Conservation (phyloP, 768 basidiomycete species). For the Suillus bovinus region DNA sequence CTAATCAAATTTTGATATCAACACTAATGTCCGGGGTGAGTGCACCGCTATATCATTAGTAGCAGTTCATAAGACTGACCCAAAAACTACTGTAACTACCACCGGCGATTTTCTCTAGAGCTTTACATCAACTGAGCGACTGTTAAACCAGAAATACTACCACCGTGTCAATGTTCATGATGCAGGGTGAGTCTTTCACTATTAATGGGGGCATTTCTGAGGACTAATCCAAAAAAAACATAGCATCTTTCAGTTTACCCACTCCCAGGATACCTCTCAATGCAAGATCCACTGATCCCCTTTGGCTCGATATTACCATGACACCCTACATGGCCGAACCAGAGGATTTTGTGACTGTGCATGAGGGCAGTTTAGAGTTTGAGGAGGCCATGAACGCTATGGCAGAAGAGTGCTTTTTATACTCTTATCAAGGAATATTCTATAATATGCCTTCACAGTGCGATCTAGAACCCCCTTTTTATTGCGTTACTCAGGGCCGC, state of each 20-base stretch:
- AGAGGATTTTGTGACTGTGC: neutral
- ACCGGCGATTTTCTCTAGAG: neutral
- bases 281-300: neutral
- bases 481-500: neutral
- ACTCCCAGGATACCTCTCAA: conserved; percentile 1
- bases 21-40: neutral
- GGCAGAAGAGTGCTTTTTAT: neutral
- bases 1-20: too few relatives aligned
- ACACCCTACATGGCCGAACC: neutral
- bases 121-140: neutral
- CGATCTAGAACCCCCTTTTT: neutral
- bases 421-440: neutral
- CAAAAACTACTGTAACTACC: neutral
- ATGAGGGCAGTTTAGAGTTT: neutral
- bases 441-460: neutral
- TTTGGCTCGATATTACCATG: neutral
- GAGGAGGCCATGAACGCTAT: neutral
- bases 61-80: neutral
- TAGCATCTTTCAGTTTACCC: neutral
- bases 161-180: neutral
- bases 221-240: neutral
- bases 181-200: neutral
- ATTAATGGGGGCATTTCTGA: too few relatives aligned
- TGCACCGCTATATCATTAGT: neutral
- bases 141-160: too few relatives aligned